Percentiles rank a stretch among this genome's conserved stretches.
Evolutionary conservation across 164 flowering plant species (phyloP).

Genomic region (Brasenia schreberi): DNA sequence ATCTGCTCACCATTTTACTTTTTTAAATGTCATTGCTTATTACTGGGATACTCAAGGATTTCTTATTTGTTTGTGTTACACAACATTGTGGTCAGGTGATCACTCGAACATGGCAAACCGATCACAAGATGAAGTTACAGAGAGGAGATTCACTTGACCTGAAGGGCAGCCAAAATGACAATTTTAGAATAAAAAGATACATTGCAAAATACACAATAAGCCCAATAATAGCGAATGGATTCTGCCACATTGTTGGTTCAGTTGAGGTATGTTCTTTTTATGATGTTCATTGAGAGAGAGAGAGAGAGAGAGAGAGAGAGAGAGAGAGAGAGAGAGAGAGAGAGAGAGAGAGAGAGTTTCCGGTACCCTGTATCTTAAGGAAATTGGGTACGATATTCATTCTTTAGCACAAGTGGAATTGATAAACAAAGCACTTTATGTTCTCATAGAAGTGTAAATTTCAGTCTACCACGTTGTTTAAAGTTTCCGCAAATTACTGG

Average conservation of each 20-base stretch:
- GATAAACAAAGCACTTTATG: no score
- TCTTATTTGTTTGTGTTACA: not conserved
- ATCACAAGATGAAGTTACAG: slow-evolving; percentile 79
- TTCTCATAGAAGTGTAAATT: no score
- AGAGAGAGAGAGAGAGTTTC: no score
- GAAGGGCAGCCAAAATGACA: slow-evolving; percentile 43
- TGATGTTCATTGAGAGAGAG: no score
- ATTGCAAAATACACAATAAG: slow-evolving; percentile 94
- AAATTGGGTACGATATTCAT: no score
- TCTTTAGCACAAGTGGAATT: no score
- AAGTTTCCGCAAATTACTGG: no score
- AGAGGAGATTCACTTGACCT: slow-evolving; percentile 43
- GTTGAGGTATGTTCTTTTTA: slow-evolving; percentile 55
- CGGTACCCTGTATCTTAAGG: no score
- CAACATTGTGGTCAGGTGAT: slow-evolving; percentile 46
- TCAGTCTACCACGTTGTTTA: no score
- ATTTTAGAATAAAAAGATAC: slow-evolving; percentile 72
- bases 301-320: no score
- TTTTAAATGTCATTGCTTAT: not conserved
- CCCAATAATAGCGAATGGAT: slow-evolving; percentile 93
- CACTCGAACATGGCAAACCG: slow-evolving; percentile 95
- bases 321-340: no score
- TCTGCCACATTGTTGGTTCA: slow-evolving; percentile 78
- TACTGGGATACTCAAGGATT: not conserved
- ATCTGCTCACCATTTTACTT: not conserved